Conservation (phyloP, 768 basidiomycete species). For the Mrakia frigida region DNA sequence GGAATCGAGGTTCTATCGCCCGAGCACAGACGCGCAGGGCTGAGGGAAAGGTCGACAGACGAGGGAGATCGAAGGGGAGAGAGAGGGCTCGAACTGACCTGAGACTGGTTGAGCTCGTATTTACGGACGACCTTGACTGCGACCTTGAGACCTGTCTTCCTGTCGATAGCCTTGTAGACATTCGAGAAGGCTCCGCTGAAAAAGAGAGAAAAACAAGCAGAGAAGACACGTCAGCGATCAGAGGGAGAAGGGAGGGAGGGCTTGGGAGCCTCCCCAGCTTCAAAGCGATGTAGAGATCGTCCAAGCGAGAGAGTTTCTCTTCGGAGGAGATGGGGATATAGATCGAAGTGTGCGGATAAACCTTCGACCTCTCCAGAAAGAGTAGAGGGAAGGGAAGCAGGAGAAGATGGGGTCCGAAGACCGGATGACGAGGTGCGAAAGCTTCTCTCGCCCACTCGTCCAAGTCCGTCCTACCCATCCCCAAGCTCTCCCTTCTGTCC, state of each 20-base stretch:
- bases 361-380: no score
- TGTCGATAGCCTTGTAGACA: slow-evolving; percentile 86
- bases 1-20: no score
- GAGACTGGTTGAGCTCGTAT: slow-evolving; percentile 42
- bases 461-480: no score
- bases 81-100: slow-evolving; percentile 37
- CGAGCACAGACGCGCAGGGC: not conserved
- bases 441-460: no score
- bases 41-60: slow-evolving; percentile 31
- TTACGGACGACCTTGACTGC: slow-evolving; percentile 56
- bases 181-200: slow-evolving; percentile 85
- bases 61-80: slow-evolving; percentile 37
- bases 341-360: no score
- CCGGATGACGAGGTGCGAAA: no score
- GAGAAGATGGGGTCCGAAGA: no score
- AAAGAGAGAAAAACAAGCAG: slow-evolving; percentile 30
- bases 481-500: not conserved
- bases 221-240: not conserved
- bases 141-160: slow-evolving; percentile 66
- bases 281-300: not conserved
- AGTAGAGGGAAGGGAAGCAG: no score
- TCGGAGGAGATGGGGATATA: no score
- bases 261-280: not conserved
- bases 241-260: not conserved
- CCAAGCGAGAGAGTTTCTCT: no score